Evolutionary conservation across 148 eudicot species (phyloP).

Genomic region (Chenopodium formosanum): DNA sequence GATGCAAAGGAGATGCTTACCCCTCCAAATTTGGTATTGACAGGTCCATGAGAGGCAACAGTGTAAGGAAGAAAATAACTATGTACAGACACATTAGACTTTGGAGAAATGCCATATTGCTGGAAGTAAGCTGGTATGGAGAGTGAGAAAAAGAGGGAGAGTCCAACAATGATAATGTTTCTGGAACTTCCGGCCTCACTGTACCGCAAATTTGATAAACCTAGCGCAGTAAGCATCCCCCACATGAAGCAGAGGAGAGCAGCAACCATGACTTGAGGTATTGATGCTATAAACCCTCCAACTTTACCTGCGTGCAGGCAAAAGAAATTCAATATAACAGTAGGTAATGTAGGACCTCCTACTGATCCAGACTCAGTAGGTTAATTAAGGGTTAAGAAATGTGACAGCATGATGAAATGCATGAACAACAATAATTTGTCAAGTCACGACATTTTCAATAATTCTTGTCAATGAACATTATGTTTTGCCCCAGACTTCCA

Average conservation of each 20-base stretch:
- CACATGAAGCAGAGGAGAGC: conserved; percentile 96
- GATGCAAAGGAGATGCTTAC: conserved; percentile 41
- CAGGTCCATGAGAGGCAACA: conserved; percentile 94
- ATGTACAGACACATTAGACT: conserved; percentile 69
- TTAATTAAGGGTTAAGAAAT: not conserved
- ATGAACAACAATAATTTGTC: not conserved
- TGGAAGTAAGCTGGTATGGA: conserved; percentile 92
- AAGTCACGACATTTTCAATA: not conserved
- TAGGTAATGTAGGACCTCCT: not conserved
- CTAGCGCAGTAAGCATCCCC: conserved; percentile 94
- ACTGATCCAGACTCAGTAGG: not conserved
- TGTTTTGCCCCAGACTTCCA: not conserved
- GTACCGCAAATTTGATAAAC: conserved; percentile 89
- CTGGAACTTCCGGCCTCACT: conserved; percentile 99
- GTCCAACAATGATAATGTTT: conserved; percentile 87
- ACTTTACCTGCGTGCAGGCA: conserved; percentile 68
- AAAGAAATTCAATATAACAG: not conserved
- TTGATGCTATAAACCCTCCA: conserved; percentile 95
- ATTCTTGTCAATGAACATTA: not conserved
- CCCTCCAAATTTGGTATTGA: conserved; percentile 77
- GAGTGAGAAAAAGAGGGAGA: conserved; percentile 81
- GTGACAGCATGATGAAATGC: not conserved
- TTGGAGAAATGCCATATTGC: conserved; percentile 88
- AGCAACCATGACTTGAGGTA: conserved; percentile 94
- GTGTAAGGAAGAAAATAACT: conserved; percentile 81